phyloP scores from a whole-genome alignment of 495 filamentous ascomycete species.

The Aspergillus panamensis region DNA sequence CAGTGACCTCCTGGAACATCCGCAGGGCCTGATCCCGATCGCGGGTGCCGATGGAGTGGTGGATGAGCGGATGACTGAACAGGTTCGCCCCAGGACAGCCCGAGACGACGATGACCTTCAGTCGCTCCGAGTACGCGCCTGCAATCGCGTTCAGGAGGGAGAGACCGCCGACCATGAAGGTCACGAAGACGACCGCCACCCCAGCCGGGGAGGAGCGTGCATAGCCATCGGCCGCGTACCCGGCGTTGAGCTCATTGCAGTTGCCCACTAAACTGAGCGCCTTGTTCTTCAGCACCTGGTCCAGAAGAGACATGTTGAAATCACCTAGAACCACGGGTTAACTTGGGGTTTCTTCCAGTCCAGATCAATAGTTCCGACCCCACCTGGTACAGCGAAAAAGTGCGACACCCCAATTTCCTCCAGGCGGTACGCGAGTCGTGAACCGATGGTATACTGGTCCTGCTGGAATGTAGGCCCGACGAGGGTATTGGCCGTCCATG shows the following conservation, averaged over 20 bases:
- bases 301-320: conserved; percentile 61
- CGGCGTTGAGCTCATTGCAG: conserved; percentile 70
- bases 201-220: conserved; percentile 54
- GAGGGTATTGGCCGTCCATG: background rate
- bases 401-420: conserved; percentile 10
- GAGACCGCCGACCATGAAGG: conserved; percentile 71
- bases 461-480: background rate
- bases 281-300: conserved; percentile 51
- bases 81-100: conserved; percentile 31
- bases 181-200: conserved; percentile 64
- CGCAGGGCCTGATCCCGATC: conserved; percentile 7
- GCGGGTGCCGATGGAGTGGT: background rate
- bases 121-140: conserved; percentile 63
- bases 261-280: conserved; percentile 66
- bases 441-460: conserved; percentile 6
- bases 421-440: conserved; percentile 3
- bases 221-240: conserved; percentile 77
- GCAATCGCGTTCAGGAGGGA: conserved; percentile 64
- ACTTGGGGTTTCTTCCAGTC: background rate
- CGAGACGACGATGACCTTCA: conserved; percentile 72
- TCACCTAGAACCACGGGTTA: conserved; percentile 43
- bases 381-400: conserved; percentile 12
- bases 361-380: background rate
- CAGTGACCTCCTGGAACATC: conserved; percentile 5
- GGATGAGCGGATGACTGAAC: background rate